Base-by-base conservation (phyloP, 2,329 filamentous ascomycete genomes). In the Claviceps purpurea region DNA sequence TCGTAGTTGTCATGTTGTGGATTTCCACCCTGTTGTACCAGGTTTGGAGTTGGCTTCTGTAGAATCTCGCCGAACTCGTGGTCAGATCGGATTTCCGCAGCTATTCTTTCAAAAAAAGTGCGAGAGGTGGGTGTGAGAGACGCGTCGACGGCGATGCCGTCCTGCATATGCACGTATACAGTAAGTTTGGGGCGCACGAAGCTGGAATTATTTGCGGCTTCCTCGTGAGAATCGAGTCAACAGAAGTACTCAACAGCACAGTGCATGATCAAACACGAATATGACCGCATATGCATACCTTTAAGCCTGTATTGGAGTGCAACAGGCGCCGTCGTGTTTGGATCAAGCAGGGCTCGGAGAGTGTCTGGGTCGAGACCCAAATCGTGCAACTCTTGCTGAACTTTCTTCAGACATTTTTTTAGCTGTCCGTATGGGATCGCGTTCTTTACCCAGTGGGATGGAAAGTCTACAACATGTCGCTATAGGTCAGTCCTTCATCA, bases 341-440 rank as follows among this genome's bases (percentile, higher is more conserved):
- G 68, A 52, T 75, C 72, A 51, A 86, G 73, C 30, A 93, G 74
- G 53, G 78, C 76, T 47, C 80, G 75, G 52, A 94, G 70, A 1
- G 84, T 89, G 10, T 83, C 76, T 4, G 79, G 78, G 57, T 87
- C 84, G 34, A 94, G 78, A 7, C 88, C 88, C 14, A 91, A 70
- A 38, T 76, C 74, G 42, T 74, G 70, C 50, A 95, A 75, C 70
- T 95, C 87, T 50, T 72, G 70, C 57, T 84, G 79, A 49, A 94
- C 83, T 63, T 83, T 84, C 64, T 90, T 91, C 63, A 95, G 84
- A 68, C 86, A 87, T 71, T 94, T 95, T 69, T 95, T 95, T 52
- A 95, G 77, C 66, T 89, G 80, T 45, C 84, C 78, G 65, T 95
- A 95, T 2, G 86, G 87, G 56, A 95, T 87, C 48, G 89, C 88